A percentile compares a stretch with the other conserved stretches of the same genome.
phyloP scores from a whole-genome alignment of 2,329 filamentous ascomycete species.

The Thielaviopsis cerberus region DNA sequence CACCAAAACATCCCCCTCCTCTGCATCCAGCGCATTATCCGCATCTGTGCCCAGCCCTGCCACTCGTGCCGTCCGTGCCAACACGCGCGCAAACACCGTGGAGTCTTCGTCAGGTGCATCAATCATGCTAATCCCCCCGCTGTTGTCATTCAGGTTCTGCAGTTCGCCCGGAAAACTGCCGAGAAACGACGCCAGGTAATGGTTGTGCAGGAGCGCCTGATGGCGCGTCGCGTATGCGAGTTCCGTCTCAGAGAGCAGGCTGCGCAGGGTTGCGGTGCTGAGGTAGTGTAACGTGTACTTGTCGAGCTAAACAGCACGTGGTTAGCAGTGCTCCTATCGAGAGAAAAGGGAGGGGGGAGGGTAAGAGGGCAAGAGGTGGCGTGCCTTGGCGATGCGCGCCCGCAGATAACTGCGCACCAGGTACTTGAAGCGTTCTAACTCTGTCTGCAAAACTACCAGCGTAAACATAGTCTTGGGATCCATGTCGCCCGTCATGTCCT shows the following conservation, averaged over 20 bases:
- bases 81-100: conserved; percentile 66
- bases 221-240: conserved; percentile 68
- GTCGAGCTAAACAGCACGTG: conserved; percentile 40
- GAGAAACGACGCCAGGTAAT: conserved; percentile 76
- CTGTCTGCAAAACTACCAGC: conserved; percentile 88
- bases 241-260: conserved; percentile 58
- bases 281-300: conserved; percentile 58
- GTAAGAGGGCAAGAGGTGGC: not conserved
- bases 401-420: conserved; percentile 68
- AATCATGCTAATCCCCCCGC: conserved; percentile 78
- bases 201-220: conserved; percentile 63
- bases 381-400: conserved; percentile 70
- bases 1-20: conserved; percentile 47
- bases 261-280: conserved; percentile 32
- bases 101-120: conserved; percentile 66
- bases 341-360: too few species aligned
- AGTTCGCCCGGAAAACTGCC: conserved; percentile 59
- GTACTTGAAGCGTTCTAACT: conserved; percentile 86
- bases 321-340: too few species aligned
- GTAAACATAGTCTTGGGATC: conserved; percentile 83
- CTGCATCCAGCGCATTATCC: conserved; percentile 39
- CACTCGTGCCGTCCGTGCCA: conserved; percentile 38
- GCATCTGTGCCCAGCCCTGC: conserved; percentile 43
- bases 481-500: conserved; percentile 65
- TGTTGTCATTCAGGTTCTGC: conserved; percentile 71